Evolutionary conservation across 495 filamentous ascomycete species (phyloP).

Genomic region (Neurospora terricola): DNA sequence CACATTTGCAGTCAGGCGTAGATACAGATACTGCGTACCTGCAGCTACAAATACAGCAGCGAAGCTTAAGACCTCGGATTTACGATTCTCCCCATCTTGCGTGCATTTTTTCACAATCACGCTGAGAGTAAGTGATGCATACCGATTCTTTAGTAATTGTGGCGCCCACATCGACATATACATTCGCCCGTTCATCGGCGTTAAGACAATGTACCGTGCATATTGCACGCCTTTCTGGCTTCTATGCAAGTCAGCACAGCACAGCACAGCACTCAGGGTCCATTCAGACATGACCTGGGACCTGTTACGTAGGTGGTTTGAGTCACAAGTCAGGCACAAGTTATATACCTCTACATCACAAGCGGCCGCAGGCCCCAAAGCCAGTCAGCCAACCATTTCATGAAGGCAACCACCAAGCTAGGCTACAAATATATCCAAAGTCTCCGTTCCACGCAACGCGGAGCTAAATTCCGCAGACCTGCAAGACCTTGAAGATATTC

Average conservation of each 20-base stretch:
- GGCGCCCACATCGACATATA: background rate
- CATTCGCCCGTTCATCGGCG: background rate
- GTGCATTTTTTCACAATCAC: background rate
- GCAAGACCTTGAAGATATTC: no score
- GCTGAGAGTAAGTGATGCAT: background rate
- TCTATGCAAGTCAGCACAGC: background rate
- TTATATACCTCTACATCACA: background rate
- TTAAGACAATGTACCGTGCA: background rate
- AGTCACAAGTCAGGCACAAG: background rate
- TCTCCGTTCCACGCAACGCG: background rate
- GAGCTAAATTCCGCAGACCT: background rate
- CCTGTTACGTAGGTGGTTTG: background rate
- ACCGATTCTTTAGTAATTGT: background rate
- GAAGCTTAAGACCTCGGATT: background rate
- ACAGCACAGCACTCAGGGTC: background rate
- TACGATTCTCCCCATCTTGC: background rate
- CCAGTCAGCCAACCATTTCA: background rate
- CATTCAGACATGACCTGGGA: background rate
- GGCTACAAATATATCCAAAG: background rate
- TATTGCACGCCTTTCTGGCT: background rate
- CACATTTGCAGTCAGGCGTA: background rate
- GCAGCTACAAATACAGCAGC: background rate
- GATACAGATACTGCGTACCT: background rate
- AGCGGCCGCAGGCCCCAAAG: background rate
- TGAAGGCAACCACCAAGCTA: background rate